Percentiles rank a stretch among this genome's conserved stretches.
phyloP scores from a whole-genome alignment of 2,329 filamentous ascomycete genomes.

The Clonostachys rosea region DNA sequence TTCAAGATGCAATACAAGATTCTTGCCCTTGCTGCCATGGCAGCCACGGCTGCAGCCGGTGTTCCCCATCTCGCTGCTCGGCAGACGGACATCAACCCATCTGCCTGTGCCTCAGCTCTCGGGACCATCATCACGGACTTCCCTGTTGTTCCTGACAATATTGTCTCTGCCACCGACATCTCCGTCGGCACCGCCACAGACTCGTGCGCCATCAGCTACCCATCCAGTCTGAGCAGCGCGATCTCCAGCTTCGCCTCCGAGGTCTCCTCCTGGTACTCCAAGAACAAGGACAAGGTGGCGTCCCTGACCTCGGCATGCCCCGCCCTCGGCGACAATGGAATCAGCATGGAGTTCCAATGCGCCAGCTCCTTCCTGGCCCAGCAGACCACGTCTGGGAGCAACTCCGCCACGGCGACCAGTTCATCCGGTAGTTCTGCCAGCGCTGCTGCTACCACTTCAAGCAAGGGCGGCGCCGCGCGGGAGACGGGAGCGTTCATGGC shows the following conservation, averaged over 20 bases:
- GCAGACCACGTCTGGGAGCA: no score
- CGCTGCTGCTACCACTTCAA: background rate
- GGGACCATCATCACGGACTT: slow-evolving; percentile 12
- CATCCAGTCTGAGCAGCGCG: slow-evolving; percentile 19
- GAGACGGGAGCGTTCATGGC: no score
- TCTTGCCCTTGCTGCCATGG: no score
- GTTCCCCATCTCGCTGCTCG: no score
- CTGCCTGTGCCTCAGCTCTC: slow-evolving; percentile 15
- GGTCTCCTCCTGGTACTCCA: slow-evolving; percentile 19
- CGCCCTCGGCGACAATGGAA: no score
- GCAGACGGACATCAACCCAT: background rate
- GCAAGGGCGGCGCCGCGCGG: background rate
- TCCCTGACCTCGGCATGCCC: slow-evolving; percentile 1
- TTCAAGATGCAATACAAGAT: no score
- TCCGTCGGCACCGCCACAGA: slow-evolving; percentile 19
- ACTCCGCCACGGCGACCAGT: no score
- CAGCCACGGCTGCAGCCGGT: no score
- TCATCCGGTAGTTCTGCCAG: no score
- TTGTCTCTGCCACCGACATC: slow-evolving; percentile 10
- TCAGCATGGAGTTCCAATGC: no score
- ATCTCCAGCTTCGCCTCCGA: slow-evolving; percentile 23
- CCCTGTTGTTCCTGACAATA: slow-evolving; percentile 20
- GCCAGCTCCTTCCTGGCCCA: no score
- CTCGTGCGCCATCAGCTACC: slow-evolving; percentile 21
- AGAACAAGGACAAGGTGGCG: slow-evolving; percentile 16